Evolutionary conservation across 441 rosid genomes (phyloP), one percentile per base, ranked within the genome.

Genomic region (Eruca vesicaria): DNA sequence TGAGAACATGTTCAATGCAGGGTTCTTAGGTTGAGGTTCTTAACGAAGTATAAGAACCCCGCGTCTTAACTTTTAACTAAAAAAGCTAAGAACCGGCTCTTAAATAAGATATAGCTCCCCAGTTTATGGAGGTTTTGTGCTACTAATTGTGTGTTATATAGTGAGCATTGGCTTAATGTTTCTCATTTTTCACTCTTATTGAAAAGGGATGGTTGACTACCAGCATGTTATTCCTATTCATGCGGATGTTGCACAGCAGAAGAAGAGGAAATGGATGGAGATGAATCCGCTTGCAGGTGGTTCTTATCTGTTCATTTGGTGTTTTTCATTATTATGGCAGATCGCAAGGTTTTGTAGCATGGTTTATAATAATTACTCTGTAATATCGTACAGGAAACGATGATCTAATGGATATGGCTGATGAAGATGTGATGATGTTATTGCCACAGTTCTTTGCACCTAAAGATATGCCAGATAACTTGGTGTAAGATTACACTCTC

Each of bases 211-310:
- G 98, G 97, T 75, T 36, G 99, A 96, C 78, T 96, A 91, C 78
- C 98, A 96, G 83, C 98, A 93, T 85, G 98, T 96, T 66, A 82
- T 96, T 61, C 84, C 95, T 66, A 91, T 93, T 83, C 98, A 96
- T 48, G 96, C 97, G 4, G 90, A 90, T 63, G 78, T 77, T 76
- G 92, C 97, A 12, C 80, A 81, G 71, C 80, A 83, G 81, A 91
- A 82, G 76, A 91, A 89, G 87, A 84, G 89, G 82, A 86, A 82
- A 66, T 84, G 88, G 87, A 74, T 80, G 35, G 97, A 93, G 80
- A 48, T 81, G 69, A 85, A 84, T 20, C 83, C 89, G 9, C 79
- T 75, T 41, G 78, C 80, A 79, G 97, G 95, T 90, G 69, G 76
- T 63, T 59, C 16, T 50, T 68, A 57, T 21, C 50, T 7, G 57